These are phyloP conservation scores for Candida palmyrensis DNA, from an alignment of 805 yeast genomes.

Conservation along the genomic window DNA sequence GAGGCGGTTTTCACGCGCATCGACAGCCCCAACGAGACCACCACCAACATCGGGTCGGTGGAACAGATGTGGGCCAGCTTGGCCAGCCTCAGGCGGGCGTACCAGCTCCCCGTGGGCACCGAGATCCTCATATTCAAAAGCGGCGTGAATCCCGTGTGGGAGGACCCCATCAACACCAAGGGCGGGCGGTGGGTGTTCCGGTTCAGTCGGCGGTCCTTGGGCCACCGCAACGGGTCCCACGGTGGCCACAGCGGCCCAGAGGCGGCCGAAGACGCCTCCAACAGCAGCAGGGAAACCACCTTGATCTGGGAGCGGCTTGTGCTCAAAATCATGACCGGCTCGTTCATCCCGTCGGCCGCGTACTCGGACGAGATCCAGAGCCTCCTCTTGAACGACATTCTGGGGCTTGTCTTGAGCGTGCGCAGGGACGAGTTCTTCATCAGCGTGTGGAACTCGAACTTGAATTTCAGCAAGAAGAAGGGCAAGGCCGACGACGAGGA, in stretches of 20 bases:
- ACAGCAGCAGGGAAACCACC: slow-evolving; percentile 29
- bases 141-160: slow-evolving; percentile 65
- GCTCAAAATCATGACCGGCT: slow-evolving; percentile 47
- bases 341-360: slow-evolving; percentile 35
- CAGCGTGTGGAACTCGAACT: slow-evolving; percentile 57
- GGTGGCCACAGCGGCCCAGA: slow-evolving; percentile 14
- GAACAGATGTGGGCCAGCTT: slow-evolving; percentile 52
- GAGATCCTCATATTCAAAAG: slow-evolving; percentile 55
- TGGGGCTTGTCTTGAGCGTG: slow-evolving; percentile 56
- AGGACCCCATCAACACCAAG: slow-evolving; percentile 52
- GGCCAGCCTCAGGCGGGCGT: slow-evolving; percentile 32
- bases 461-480: slow-evolving; percentile 24
- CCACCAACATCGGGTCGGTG: slow-evolving; percentile 37
- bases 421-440: slow-evolving; percentile 57
- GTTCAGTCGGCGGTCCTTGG: slow-evolving; percentile 31
- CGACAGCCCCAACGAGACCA: slow-evolving; percentile 11
- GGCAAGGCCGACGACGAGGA: slow-evolving; percentile 15
- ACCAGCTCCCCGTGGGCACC: slow-evolving; percentile 39
- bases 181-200: slow-evolving; percentile 65
- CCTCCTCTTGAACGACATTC: slow-evolving; percentile 44
- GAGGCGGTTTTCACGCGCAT: slow-evolving; percentile 36
- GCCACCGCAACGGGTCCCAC: slow-evolving; percentile 9
- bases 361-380: slow-evolving; percentile 30
- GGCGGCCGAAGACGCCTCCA: slow-evolving; percentile 7
- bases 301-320: slow-evolving; percentile 55